Base-by-base conservation (phyloP, 1,139 yeast species). In the Taphrina wiesneri region DNA sequence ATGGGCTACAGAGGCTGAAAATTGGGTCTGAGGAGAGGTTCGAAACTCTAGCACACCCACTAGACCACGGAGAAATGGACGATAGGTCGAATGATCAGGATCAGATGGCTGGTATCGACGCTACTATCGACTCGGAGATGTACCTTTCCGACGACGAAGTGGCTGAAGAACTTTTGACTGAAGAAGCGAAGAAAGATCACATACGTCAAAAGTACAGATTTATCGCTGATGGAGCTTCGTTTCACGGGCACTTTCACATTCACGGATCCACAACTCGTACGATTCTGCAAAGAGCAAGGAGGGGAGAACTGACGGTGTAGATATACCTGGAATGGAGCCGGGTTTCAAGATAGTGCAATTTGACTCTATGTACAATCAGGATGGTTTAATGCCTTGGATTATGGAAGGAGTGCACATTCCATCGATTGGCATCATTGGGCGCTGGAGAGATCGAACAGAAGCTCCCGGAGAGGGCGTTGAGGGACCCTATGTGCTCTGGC, bases 371-470 rank as follows among this genome's bases (percentile, higher is more conserved):
- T 60, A 49, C 47, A 53, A 51, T 30, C 46, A 23, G 11, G 57
- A 60, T 9, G 64, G 64, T 17, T 17, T 60, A 43, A 34, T 60
- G 57, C 64, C 64, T 3, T 60, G 64, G 64, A 26, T 60, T 39
- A 53, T 60, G 51, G 64, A 60, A 39, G 64, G 57, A 32, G 41
- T 60, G 26, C 17, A 36, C 23, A 23, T 60, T 6, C 64, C 64
- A 4, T 51, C 57, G 2, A 41, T 60, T 15, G 64, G 64, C 51
- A 60, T 60, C 15, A 41, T 60, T 19, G 64, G 64, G 1, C 39
- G 64, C 11, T 60, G 64, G 64, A 23, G 64, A 19, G 64, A 60
- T 19, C 49, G 64, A 3, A 39, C 56, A 17, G 64, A 49, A 39
- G 32, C 56, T 11, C 57, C 45, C 3, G 57, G 64, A 4, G 52